Evolutionary conservation across 495 filamentous ascomycete genomes (phyloP), one percentile per base, ranked within the genome.

Genomic region (Aspergillus funiculosus): DNA sequence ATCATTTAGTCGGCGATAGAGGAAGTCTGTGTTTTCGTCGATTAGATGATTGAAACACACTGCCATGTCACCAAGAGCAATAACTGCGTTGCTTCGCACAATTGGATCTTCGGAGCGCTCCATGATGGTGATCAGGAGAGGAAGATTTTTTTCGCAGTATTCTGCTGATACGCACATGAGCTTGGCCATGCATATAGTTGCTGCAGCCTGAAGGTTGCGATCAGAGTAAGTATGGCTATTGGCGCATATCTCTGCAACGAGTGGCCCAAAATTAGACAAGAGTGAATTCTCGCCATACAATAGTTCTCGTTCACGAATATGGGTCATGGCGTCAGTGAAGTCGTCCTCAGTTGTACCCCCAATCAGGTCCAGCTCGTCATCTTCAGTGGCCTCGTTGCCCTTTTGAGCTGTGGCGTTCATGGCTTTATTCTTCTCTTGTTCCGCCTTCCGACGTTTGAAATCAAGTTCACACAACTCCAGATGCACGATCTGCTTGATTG

Each of bases 21-120:
- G 65, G 74, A 95, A 99, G 53, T 99, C 92, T 0, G 94, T 99
- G 59, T 97, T 97, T 66, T 99, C 92, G 57, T 99, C 92, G 46
- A 99, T 96, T 27, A 99, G 80, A 54, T 99, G 92, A 59, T 99
- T 99, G 75, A 97, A 97, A 74, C 89, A 95, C 14, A 99, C 92
- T 0, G 92, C 92, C 92, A 99, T 99, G 50, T 99, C 92, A 28
- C 94, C 92, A 0, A 99, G 77, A 0, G 94, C 90, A 50, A 99
- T 94, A 22, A 99, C 92, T 8, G 90, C 89, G 60, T 99, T 99
- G 57, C 85, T 90, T 29, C 92, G 81, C 25, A 89, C 89, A 21
- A 89, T 91, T 2, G 92, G 83, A 51, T 95, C 86, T 29, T 85
- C 75, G 9, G 88, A 95, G 5, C 87, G 84, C 65, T 96, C 92